Percentiles rank a stretch among this genome's conserved stretches.
These are phyloP conservation scores for Oxytropis ochrocephala DNA, from an alignment of 306 rosid species.

Conservation along the genomic window DNA sequence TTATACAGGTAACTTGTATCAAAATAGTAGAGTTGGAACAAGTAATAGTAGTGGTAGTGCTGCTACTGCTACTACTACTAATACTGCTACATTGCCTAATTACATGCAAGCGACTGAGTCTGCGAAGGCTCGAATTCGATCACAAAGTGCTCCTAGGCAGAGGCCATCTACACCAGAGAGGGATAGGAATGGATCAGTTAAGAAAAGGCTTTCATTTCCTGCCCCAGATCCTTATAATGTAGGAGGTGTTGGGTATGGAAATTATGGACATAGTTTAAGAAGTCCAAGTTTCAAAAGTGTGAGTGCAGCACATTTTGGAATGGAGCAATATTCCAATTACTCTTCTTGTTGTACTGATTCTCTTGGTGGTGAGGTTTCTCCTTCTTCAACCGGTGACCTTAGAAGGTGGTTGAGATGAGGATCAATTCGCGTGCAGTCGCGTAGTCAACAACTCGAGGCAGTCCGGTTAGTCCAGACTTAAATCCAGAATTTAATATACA, in stretches of 20 bases:
- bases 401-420: constrained; percentile 78
- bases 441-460: too few species aligned
- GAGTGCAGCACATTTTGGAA: constrained; percentile 45
- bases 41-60: constrained; percentile 21
- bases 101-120: constrained; percentile 99
- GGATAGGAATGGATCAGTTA: constrained; percentile 74
- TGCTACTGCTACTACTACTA: background rate
- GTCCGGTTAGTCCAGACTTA: too few species aligned
- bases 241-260: constrained; percentile 46
- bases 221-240: constrained; percentile 63
- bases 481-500: too few species aligned
- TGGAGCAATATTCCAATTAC: constrained; percentile 87
- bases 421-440: too few species aligned
- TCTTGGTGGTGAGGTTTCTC: constrained; percentile 82
- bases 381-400: constrained; percentile 77
- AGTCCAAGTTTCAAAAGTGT: constrained; percentile 94
- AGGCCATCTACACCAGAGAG: constrained; percentile 84
- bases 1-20: constrained; percentile 47
- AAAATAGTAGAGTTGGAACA: constrained; percentile 41
- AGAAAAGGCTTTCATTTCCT: constrained; percentile 85
- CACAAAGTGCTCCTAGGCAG: constrained; percentile 93
- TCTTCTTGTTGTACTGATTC: constrained; percentile 92
- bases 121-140: constrained; percentile 81
- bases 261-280: constrained; percentile 61
- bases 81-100: constrained; percentile 55